Evolutionary conservation across 305 asterid species (phyloP), one percentile per base, ranked within the genome.

Genomic region (Plantago lanceolata): DNA sequence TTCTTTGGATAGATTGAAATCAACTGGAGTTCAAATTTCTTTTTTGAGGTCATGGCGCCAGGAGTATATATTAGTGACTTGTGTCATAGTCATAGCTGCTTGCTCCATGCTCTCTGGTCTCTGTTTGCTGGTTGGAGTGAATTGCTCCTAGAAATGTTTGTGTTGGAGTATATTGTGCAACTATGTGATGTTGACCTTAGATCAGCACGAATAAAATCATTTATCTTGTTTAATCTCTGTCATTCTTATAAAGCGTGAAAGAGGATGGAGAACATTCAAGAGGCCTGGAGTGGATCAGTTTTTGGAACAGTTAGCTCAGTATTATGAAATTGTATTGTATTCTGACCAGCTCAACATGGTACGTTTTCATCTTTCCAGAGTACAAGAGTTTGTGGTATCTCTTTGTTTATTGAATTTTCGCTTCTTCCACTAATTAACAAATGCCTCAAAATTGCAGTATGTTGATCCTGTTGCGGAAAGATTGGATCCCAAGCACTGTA

Each of bases 181-280:
- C 40, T 33, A 5, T 33, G 2, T 5, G 40, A 5, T 33, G 7
- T 8, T 33, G 40, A 33, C 40, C 9, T 7, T 33, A 33, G 8
- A 33, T 33, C 40, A 33, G 40, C 40, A 33, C 9, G 9, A 5
- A 5, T 6, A 8, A 33, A 33, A 33, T 33, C 8, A 33, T 33
- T 70, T 49, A 49, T 51, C 59, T 29, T 21, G 15, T 9, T 43
- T 3, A 53, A 20, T 13, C 54, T 52, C 13, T 61, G 19, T 57
- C 53, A 48, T 29, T 31, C 55, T 59, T 60, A 55, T 60, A 70
- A 68, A 91, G 98, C 95, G 98, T 68, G 95, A 87, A 15, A 74
- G 96, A 75, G 96, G 96, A 17, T 92, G 96, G 98, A 85, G 93
- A 76, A 89, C 96, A 49, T 85, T 85, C 73, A 92, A 92, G 67